Conservation (phyloP, 1,284 basidiomycete genomes). For the Cutaneotrichosporon curvatum region DNA sequence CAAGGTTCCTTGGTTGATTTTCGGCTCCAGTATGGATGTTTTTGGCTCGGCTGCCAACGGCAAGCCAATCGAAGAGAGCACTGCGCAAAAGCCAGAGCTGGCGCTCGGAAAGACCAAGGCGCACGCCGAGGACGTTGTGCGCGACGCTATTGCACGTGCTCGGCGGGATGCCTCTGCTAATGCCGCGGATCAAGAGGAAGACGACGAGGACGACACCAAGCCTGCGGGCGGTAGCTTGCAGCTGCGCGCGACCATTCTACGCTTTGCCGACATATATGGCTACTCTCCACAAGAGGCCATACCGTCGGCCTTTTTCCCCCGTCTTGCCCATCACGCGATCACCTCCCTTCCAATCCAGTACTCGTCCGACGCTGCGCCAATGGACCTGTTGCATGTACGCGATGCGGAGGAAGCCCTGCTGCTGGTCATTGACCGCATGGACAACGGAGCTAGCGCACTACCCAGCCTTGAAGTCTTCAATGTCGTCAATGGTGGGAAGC, state of each 20-base stretch:
- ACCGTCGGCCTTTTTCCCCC: constrained; percentile 33
- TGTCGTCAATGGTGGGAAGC: constrained; percentile 38
- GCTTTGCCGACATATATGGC: constrained; percentile 42
- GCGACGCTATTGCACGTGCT: constrained; percentile 7
- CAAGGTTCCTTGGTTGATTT: constrained; percentile 36
- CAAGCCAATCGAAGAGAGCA: constrained; percentile 16
- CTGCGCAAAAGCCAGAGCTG: constrained; percentile 18
- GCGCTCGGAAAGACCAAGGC: constrained; percentile 37
- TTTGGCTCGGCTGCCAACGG: constrained; percentile 19
- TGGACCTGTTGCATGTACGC: constrained; percentile 37
- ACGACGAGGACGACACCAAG: neutral
- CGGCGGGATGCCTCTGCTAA: neutral
- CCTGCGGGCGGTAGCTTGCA: neutral
- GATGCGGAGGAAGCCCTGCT: constrained; percentile 34
- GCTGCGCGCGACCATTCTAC: constrained; percentile 24
- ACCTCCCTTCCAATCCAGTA: constrained; percentile 40
- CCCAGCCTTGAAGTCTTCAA: constrained; percentile 23
- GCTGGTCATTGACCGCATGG: constrained; percentile 12
- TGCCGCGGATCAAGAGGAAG: neutral
- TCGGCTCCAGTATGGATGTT: constrained; percentile 37
- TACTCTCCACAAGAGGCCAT: constrained; percentile 23
- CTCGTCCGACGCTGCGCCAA: constrained; percentile 25
- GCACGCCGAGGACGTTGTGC: constrained; percentile 26
- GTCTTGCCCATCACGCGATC: constrained; percentile 33
- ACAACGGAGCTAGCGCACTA: neutral